Evolutionary conservation across 345 rosid species (phyloP).

Genomic region (Bretschneidera sinensis): DNA sequence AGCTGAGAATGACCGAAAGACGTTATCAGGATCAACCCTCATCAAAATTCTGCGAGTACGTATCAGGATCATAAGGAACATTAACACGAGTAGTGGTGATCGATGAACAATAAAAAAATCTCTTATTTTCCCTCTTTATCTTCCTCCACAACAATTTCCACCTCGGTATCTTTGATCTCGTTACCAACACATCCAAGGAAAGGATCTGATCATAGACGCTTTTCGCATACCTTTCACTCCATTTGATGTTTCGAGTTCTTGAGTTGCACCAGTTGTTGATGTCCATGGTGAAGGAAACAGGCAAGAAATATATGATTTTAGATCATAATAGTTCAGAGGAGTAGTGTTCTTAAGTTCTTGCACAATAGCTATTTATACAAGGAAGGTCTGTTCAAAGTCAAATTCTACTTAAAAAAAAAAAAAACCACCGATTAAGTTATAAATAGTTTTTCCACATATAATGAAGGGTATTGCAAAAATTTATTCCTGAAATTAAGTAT

Average conservation of each 20-base stretch:
- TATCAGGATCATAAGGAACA: slow-evolving; percentile 31
- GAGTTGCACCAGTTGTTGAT: slow-evolving; percentile 23
- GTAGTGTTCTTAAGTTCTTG: too few relatives aligned
- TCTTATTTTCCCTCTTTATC: slow-evolving; percentile 27
- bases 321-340: too few relatives aligned
- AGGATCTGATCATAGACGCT: slow-evolving; percentile 17
- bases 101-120: slow-evolving; percentile 17
- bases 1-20: slow-evolving; percentile 39
- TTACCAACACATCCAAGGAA: slow-evolving; percentile 5
- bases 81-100: not conserved
- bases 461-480: too few relatives aligned
- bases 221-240: not conserved
- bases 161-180: slow-evolving; percentile 7
- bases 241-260: slow-evolving; percentile 6
- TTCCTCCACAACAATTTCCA: slow-evolving; percentile 42
- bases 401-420: too few relatives aligned
- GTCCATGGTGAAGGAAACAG: too few relatives aligned
- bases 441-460: too few relatives aligned
- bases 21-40: slow-evolving; percentile 32
- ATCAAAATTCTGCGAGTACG: slow-evolving; percentile 41
- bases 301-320: too few relatives aligned
- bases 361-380: too few relatives aligned
- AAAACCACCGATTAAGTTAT: too few relatives aligned
- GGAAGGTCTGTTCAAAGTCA: too few relatives aligned
- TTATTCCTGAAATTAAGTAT: too few relatives aligned